Conservation (phyloP, 106 monocot genomes). For the Hemerocallis citrina region DNA sequence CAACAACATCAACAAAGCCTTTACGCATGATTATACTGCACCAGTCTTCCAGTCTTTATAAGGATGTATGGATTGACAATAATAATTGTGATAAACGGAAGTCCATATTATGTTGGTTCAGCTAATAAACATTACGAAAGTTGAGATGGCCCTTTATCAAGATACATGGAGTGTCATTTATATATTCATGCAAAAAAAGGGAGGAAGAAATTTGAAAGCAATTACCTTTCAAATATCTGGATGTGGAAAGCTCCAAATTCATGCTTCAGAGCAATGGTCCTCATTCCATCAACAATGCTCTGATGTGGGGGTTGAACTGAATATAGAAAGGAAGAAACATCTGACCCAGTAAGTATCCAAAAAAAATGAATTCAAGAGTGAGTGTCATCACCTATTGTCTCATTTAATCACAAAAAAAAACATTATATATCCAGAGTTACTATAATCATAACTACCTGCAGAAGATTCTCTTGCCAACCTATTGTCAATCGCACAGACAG, state of each 20-base stretch:
- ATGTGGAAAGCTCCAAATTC: constrained; percentile 85
- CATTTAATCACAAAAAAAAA: not conserved
- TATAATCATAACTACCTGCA: constrained; percentile 44
- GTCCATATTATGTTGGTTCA: too few species aligned
- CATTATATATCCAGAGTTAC: not conserved
- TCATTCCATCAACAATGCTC: constrained; percentile 94
- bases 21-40: not conserved
- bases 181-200: too few species aligned
- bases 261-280: constrained; percentile 91
- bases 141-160: not conserved
- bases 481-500: constrained; percentile 81
- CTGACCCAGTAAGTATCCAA: not conserved
- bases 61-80: not conserved
- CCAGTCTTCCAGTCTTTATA: not conserved
- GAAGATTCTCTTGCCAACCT: constrained; percentile 66
- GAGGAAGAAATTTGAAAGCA: not conserved
- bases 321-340: not conserved
- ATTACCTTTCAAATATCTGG: constrained; percentile 88
- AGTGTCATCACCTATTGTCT: not conserved
- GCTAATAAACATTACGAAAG: not conserved
- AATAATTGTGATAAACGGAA: too few species aligned
- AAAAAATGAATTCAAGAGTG: not conserved
- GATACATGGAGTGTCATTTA: not conserved
- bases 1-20: too few species aligned
- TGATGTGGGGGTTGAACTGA: constrained; percentile 56